These are phyloP conservation scores for Closterium sp. DNA, from an alignment of 139 green algal genomes.

Conservation along the genomic window DNA sequence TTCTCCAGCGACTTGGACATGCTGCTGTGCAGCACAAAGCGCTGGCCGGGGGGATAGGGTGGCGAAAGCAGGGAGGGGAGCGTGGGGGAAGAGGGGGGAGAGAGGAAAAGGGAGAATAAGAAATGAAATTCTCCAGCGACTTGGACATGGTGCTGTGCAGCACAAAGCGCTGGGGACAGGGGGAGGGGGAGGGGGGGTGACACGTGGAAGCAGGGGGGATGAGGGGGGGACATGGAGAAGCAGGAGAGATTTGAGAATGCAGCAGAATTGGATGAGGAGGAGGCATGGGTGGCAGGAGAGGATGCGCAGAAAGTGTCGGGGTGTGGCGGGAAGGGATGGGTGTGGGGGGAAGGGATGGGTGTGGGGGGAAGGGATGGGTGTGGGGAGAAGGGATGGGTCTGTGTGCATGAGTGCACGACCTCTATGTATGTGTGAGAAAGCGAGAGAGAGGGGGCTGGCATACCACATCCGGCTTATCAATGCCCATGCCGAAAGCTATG, in stretches of 20 bases:
- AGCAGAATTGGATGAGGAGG: too few species aligned
- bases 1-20: constrained; percentile 59
- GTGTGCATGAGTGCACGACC: background rate
- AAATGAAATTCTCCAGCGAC: constrained; percentile 59
- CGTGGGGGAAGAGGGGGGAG: too few species aligned
- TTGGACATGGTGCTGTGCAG: constrained; percentile 62
- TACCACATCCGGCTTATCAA: constrained; percentile 56
- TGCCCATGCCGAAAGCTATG: constrained; percentile 82
- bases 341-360: background rate
- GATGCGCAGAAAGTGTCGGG: too few species aligned
- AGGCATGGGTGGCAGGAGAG: too few species aligned
- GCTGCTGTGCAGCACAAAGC: constrained; percentile 65
- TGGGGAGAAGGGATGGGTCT: background rate
- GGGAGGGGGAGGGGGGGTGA: too few species aligned
- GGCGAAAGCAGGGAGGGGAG: background rate
- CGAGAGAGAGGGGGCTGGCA: background rate
- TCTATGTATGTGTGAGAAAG: background rate
- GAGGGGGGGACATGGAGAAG: too few species aligned
- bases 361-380: too few species aligned
- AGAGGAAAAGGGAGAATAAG: too few species aligned
- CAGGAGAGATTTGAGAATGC: too few species aligned
- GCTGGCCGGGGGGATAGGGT: constrained; percentile 8
- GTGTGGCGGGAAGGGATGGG: background rate
- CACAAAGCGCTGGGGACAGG: constrained; percentile 49
- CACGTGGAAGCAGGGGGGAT: too few species aligned